These are phyloP conservation scores for Didymella sp. DNA, from an alignment of 2,329 filamentous ascomycete species.

Conservation along the genomic window DNA sequence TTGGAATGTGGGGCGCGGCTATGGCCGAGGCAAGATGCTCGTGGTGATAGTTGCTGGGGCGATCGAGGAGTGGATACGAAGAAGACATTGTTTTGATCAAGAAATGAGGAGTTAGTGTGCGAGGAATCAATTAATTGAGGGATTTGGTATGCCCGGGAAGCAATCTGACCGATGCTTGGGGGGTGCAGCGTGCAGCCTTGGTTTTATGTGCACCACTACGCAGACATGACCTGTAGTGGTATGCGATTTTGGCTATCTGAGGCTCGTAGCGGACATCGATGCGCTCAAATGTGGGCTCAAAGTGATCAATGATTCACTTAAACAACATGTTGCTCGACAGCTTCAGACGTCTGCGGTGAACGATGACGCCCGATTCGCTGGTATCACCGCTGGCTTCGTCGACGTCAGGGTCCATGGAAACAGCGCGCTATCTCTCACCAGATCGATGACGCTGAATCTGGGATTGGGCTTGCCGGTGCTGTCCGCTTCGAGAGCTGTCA, in stretches of 20 bases:
- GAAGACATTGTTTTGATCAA: slow-evolving; percentile 13
- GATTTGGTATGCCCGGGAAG: neutral
- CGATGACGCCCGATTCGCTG: slow-evolving; percentile 10
- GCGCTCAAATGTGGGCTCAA: neutral
- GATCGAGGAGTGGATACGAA: slow-evolving; percentile 10
- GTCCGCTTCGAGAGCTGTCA: neutral
- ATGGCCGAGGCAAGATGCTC: slow-evolving; percentile 25
- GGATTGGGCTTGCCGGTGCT: neutral
- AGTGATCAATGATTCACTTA: no score
- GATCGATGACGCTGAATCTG: slow-evolving; percentile 5
- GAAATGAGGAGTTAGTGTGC: neutral
- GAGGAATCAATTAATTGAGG: neutral
- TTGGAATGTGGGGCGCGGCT: slow-evolving; percentile 19
- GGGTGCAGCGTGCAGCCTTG: neutral
- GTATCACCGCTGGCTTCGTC: neutral
- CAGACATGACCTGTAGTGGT: neutral
- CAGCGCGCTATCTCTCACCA: neutral
- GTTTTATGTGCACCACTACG: neutral
- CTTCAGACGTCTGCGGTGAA: neutral
- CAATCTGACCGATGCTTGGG: neutral
- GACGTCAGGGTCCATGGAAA: slow-evolving; percentile 8
- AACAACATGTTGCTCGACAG: neutral
- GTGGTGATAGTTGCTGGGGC: slow-evolving; percentile 17
- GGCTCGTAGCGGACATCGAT: neutral
- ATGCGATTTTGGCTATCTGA: neutral